A percentile compares a stretch with the other conserved stretches of the same genome.
Conservation (phyloP, 2,329 filamentous ascomycete species). For the Akanthomyces muscarius region DNA sequence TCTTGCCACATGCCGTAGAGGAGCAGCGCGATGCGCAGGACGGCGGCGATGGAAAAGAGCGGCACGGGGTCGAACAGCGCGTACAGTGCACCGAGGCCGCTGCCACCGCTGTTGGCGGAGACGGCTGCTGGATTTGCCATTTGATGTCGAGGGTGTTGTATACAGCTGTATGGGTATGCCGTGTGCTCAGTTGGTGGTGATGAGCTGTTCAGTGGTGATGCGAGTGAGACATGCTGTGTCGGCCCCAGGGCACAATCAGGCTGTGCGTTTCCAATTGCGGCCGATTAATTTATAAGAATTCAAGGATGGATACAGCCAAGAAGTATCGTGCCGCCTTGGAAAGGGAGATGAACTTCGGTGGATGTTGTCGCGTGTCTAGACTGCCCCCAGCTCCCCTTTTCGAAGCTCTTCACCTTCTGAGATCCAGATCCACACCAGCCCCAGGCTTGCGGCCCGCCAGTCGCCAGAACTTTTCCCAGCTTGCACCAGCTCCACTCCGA, state of each 20-base stretch:
- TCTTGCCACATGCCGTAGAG: conserved; percentile 93
- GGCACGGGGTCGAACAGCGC: conserved; percentile 35
- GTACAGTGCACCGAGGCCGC: conserved; percentile 16
- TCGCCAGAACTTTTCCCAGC: conserved; percentile 12
- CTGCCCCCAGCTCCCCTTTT: conserved; percentile 8
- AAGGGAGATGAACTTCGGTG: background rate
- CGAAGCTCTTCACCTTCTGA: background rate
- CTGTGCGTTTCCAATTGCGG: background rate
- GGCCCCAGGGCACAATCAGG: background rate
- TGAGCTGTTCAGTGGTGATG: background rate
- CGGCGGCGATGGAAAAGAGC: conserved; percentile 54
- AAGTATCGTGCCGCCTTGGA: background rate
- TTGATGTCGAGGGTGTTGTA: background rate
- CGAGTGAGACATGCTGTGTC: background rate
- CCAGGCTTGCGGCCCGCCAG: background rate
- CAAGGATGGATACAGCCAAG: background rate
- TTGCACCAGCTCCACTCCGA: background rate
- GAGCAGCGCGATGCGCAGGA: conserved; percentile 70
- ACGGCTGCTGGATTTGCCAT: background rate
- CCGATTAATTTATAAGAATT: background rate
- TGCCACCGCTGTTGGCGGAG: background rate
- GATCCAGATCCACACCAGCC: conserved; percentile 11
- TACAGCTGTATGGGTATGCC: background rate
- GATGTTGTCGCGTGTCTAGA: conserved; percentile 1
- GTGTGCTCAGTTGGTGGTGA: background rate